These are phyloP conservation scores for Cardamine occulta DNA, from an alignment of 345 rosid species.

Conservation along the genomic window DNA sequence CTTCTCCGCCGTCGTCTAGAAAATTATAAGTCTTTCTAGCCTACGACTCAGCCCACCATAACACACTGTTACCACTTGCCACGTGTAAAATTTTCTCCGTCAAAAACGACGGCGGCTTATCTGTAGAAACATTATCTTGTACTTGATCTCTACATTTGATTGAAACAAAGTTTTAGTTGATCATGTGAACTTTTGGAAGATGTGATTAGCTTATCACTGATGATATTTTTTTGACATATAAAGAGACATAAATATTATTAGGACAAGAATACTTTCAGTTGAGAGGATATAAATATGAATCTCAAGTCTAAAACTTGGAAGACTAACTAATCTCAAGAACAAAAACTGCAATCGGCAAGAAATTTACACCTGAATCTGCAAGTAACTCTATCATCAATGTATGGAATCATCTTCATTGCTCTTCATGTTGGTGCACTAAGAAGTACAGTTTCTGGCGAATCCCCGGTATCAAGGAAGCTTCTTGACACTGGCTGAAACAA, in stretches of 20 bases:
- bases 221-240: background rate
- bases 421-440: constrained; percentile 48
- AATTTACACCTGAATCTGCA: constrained; percentile 3
- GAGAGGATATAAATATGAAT: background rate
- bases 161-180: background rate
- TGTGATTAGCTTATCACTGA: background rate
- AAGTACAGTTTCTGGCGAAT: constrained; percentile 56
- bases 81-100: background rate
- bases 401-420: constrained; percentile 13
- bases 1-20: constrained; percentile 8
- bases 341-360: constrained; percentile 18
- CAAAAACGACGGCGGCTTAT: background rate
- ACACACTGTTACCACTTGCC: background rate
- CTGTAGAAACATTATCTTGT: too few relatives aligned
- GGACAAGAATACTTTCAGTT: background rate
- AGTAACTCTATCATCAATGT: constrained; percentile 20
- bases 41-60: constrained; percentile 11
- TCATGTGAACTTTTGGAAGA: background rate
- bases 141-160: background rate
- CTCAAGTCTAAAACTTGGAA: constrained; percentile 10
- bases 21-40: background rate
- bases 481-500: constrained; percentile 64
- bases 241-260: background rate
- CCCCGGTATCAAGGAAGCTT: constrained; percentile 67
- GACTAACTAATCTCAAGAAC: constrained; percentile 27